Base-by-base conservation (phyloP, 768 basidiomycete species). In the Multifurca ochricompacta region DNA sequence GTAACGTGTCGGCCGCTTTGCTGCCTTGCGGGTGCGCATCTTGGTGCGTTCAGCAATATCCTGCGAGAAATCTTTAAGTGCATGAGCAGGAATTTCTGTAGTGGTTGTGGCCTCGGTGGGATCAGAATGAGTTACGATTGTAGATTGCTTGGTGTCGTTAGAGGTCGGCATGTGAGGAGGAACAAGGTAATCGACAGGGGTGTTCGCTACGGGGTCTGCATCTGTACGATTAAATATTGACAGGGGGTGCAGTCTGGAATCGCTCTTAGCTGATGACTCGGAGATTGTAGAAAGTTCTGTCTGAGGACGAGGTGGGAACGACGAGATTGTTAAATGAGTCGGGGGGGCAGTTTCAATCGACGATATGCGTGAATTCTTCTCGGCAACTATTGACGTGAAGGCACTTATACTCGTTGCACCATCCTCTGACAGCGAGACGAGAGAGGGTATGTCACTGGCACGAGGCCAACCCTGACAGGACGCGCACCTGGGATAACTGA, bases 1-100 rank as follows among this genome's bases (percentile, higher is more conserved):
- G 11, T 36, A 4, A 9, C 28, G 53, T 18, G 32, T 21, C 6
- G 62, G 8, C 31, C 49, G 43, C 27, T 54, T 57, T 10, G 62
- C 54, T 19, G 62, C 59, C 3, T 59, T 63, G 32, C 68, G 64
- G 2, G 65, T 61, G 9, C 69, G 67, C 32, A 66, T 48, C 56
- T 70, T 70, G 14, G 68, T 63, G 7, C 68, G 65, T 35, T 70
- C 69, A 2, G 69, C 66, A 36, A 70, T 68, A 41, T 65, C 65
- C 13, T 42, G 52, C 2, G 65, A 58, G 50, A 51, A 66, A 4
- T 52, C 53, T 6, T 61, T 39, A 7, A 36, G 25, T 25, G 10
- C 30, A 10, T 16, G n/a, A 16, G 18, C 30, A n/a, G 16, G 9
- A 14, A 4, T 13, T 10, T 25, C 14, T 2, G 16, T 16, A n/a